These are phyloP conservation scores for Nadsonia starkeyi-henricii DNA, from an alignment of 1,139 yeast genomes.

Conservation along the genomic window DNA sequence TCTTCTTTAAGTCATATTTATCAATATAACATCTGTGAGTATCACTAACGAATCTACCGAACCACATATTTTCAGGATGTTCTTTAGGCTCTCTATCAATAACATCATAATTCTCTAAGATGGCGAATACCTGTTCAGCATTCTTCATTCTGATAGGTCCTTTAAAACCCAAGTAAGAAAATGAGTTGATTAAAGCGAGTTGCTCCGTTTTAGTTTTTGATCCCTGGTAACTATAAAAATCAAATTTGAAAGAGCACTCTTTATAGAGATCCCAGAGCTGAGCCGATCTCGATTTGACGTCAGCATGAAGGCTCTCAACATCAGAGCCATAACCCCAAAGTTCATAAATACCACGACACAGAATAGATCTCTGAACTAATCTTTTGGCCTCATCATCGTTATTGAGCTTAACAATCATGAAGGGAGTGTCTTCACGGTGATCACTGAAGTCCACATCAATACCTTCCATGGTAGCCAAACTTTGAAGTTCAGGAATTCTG, in stretches of 20 bases:
- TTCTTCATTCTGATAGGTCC: conserved; percentile 71
- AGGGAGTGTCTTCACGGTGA: conserved; percentile 52
- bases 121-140: conserved; percentile 59
- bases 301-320: conserved; percentile 43
- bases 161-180: conserved; percentile 52
- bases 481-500: conserved; percentile 69
- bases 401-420: conserved; percentile 49
- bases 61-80: conserved; percentile 46
- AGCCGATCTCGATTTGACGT: conserved; percentile 28
- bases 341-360: conserved; percentile 69
- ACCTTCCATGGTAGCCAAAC: conserved; percentile 54
- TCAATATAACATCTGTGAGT: conserved; percentile 66
- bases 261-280: conserved; percentile 14
- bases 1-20: conserved; percentile 61
- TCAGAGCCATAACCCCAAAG: conserved; percentile 63
- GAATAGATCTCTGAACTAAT: conserved; percentile 52
- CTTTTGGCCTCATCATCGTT: conserved; percentile 52
- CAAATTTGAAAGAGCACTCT: conserved; percentile 50
- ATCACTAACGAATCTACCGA: conserved; percentile 58
- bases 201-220: conserved; percentile 42
- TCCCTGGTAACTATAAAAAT: conserved; percentile 63
- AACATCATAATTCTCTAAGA: conserved; percentile 56
- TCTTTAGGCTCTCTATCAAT: conserved; percentile 39
- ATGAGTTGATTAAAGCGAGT: conserved; percentile 53
- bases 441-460: conserved; percentile 45